These are phyloP conservation scores for Cutaneotrichosporon cutaneum DNA, from an alignment of 1,284 basidiomycete species.

Conservation along the genomic window DNA sequence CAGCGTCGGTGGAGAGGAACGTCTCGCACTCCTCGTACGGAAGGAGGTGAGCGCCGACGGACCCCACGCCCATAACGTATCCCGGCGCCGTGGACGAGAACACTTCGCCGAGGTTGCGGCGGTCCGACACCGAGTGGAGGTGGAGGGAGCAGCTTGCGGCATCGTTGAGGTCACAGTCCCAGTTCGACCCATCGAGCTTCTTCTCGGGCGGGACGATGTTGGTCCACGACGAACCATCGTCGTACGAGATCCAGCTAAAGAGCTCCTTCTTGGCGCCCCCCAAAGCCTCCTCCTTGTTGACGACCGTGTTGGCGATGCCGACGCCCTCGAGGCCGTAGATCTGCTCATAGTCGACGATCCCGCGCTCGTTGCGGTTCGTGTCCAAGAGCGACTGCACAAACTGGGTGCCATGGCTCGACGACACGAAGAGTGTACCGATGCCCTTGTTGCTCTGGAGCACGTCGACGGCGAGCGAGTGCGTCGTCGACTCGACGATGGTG, in stretches of 20 bases:
- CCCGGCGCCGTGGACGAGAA: conserved; percentile 95
- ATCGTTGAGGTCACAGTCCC: conserved; percentile 65
- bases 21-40: conserved; percentile 88
- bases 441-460: conserved; percentile 73
- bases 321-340: conserved; percentile 91
- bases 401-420: conserved; percentile 89
- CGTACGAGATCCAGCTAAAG: conserved; percentile 78
- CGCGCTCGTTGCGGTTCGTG: conserved; percentile 82
- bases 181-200: conserved; percentile 63
- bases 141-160: conserved; percentile 73
- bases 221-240: conserved; percentile 84
- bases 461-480: conserved; percentile 89
- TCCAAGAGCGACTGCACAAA: conserved; percentile 89
- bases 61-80: conserved; percentile 91
- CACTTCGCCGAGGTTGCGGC: conserved; percentile 88
- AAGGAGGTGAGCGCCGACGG: conserved; percentile 67
- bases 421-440: conserved; percentile 89
- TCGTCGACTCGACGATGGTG: conserved; percentile 90
- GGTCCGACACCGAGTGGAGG: conserved; percentile 83
- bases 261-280: conserved; percentile 65
- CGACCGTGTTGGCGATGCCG: conserved; percentile 82
- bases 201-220: conserved; percentile 64
- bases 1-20: conserved; percentile 87
- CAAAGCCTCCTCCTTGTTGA: conserved; percentile 78
- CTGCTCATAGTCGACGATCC: conserved; percentile 91